These are phyloP conservation scores for Hymenoscyphus albidus DNA, from an alignment of 2,329 filamentous ascomycete genomes.

Conservation along the genomic window DNA sequence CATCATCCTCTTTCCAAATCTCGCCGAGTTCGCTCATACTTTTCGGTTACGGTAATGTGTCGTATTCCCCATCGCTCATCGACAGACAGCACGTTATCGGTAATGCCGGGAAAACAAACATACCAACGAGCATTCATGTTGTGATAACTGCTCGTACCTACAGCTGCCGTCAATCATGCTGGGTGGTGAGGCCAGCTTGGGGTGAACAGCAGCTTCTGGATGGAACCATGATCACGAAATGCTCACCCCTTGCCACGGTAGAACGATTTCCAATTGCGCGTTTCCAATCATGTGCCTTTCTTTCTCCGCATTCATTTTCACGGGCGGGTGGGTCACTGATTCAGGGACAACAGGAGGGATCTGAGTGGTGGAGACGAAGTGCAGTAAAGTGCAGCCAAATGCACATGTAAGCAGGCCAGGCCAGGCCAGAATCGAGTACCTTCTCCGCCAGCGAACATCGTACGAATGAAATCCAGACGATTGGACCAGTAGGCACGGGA, in stretches of 20 bases:
- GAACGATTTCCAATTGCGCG: not conserved
- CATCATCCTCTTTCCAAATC: not conserved
- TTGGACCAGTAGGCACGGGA: not conserved
- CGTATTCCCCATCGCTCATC: not conserved
- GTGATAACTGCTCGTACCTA: not conserved
- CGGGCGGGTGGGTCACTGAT: not conserved
- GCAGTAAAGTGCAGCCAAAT: not conserved
- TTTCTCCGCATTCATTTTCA: not conserved
- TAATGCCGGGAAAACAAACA: not conserved
- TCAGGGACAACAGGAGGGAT: not conserved
- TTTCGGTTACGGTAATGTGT: not conserved
- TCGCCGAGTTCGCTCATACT: not conserved
- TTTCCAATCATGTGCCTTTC: slow-evolving; percentile 1
- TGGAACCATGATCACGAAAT: slow-evolving; percentile 3
- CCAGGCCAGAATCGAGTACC: not conserved
- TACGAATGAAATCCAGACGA: not conserved
- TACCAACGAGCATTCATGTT: not conserved
- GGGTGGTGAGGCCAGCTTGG: not conserved
- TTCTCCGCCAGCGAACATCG: not conserved
- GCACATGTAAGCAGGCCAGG: not conserved
- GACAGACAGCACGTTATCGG: not conserved
- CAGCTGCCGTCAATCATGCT: not conserved
- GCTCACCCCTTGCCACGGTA: not conserved
- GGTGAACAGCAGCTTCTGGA: not conserved
- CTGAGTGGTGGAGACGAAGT: slow-evolving; percentile 1